A percentile compares a stretch with the other conserved stretches of the same genome.
phyloP scores from a whole-genome alignment of 345 rosid species.

The Microthlaspi erraticum region DNA sequence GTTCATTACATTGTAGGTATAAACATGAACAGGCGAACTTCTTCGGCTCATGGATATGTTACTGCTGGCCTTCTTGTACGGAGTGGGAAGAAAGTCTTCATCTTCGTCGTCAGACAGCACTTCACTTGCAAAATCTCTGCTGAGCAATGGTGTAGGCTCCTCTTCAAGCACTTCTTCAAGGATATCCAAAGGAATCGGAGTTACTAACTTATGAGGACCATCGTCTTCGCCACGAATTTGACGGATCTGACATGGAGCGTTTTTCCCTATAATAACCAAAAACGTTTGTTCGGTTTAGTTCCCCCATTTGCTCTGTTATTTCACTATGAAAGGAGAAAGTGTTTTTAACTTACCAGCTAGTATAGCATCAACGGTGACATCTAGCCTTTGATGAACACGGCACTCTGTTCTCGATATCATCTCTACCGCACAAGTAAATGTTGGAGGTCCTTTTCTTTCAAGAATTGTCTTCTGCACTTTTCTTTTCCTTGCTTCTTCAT shows the following conservation, averaged over 20 bases:
- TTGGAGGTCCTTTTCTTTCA: constrained; percentile 86
- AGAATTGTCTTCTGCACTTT: constrained; percentile 97
- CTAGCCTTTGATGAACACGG: constrained; percentile 83
- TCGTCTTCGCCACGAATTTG: constrained; percentile 56
- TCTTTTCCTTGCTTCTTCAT: constrained; percentile 90
- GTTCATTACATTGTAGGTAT: constrained; percentile 71
- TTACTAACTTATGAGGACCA: constrained; percentile 48
- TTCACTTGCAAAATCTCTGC: constrained; percentile 44
- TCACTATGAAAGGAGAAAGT: not conserved
- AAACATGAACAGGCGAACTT: constrained; percentile 64
- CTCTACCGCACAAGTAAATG: constrained; percentile 91
- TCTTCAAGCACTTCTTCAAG: constrained; percentile 52
- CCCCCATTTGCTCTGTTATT: not conserved
- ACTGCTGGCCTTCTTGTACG: constrained; percentile 43
- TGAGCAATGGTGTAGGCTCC: constrained; percentile 48
- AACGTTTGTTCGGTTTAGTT: constrained; percentile 24
- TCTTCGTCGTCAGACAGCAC: constrained; percentile 65
- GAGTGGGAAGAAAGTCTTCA: constrained; percentile 47
- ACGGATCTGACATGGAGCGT: constrained; percentile 77
- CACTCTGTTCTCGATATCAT: constrained; percentile 83
- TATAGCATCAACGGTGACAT: constrained; percentile 88
- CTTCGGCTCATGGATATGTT: constrained; percentile 49
- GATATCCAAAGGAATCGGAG: constrained; percentile 43
- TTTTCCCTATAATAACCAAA: constrained; percentile 60
- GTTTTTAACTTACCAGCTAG: constrained; percentile 61